Percentiles rank a stretch among this genome's conserved stretches.
Conservation (phyloP, 1,139 yeast species). For the Scheffersomyces lignicola region DNA sequence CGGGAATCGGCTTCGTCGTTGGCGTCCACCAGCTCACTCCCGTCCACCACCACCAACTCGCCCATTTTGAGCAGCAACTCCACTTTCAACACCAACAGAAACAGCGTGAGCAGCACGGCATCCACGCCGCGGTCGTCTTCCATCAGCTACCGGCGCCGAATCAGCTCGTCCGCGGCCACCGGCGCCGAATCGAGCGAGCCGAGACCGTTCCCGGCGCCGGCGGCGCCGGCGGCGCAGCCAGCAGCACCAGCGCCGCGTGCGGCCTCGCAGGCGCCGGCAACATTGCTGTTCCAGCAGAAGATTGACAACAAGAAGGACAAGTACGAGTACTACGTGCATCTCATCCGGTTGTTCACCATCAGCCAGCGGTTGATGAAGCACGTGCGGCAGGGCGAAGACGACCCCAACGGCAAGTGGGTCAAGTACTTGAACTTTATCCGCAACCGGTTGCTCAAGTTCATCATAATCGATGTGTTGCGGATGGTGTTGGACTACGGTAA, state of each 20-base stretch:
- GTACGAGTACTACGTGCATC: slow-evolving; percentile 38
- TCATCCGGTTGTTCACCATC: slow-evolving; percentile 17
- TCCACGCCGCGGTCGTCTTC: slow-evolving; percentile 11
- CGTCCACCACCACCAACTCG: slow-evolving; percentile 15
- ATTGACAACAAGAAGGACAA: slow-evolving; percentile 36
- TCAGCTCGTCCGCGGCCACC: slow-evolving; percentile 16
- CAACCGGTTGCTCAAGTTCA: slow-evolving; percentile 35
- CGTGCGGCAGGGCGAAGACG: neutral
- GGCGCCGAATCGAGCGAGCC: slow-evolving; percentile 7
- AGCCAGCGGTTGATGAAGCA: neutral
- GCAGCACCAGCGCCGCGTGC: neutral
- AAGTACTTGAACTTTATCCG: slow-evolving; percentile 40
- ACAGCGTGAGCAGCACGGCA: slow-evolving; percentile 26
- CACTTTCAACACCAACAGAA: slow-evolving; percentile 20
- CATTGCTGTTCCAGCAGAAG: slow-evolving; percentile 25
- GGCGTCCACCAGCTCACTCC: slow-evolving; percentile 24
- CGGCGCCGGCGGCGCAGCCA: slow-evolving; percentile 9
- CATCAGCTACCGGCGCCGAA: slow-evolving; percentile 23
- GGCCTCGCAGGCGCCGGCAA: slow-evolving; percentile 1
- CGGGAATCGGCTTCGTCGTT: slow-evolving; percentile 39
- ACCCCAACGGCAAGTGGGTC: slow-evolving; percentile 18
- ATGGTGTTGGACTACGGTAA: slow-evolving; percentile 41
- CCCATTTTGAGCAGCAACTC: slow-evolving; percentile 13
- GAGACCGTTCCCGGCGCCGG: slow-evolving; percentile 11
- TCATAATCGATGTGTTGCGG: slow-evolving; percentile 38